These are phyloP conservation scores for Gracilariopsis chorda DNA, from an alignment of 23 red algal species.

Conservation along the genomic window DNA sequence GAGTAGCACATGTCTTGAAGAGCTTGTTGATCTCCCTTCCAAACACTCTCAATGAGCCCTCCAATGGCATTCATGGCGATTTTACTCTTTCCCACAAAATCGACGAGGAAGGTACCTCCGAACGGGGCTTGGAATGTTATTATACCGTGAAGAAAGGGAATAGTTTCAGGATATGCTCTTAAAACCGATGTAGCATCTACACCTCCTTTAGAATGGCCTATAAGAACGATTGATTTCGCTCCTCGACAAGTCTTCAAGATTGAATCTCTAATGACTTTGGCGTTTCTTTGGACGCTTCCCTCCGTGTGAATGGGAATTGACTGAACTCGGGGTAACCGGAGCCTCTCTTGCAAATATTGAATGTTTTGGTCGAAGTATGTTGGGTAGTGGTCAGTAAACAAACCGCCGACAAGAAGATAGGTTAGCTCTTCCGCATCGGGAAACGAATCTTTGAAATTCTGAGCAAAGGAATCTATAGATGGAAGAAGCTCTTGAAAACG, in stretches of 20 bases:
- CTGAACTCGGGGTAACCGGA: slow-evolving; percentile 2
- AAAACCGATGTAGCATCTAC: slow-evolving; percentile 19
- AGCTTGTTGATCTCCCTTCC: slow-evolving; percentile 25
- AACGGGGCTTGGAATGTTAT: slow-evolving; percentile 63
- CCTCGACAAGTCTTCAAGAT: slow-evolving; percentile 19
- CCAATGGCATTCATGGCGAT: slow-evolving; percentile 18
- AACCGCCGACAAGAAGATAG: slow-evolving; percentile 47
- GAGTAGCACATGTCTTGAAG: slow-evolving; percentile 46
- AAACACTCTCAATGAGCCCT: slow-evolving; percentile 5
- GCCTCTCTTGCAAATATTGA: slow-evolving; percentile 25
- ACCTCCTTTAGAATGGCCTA: slow-evolving; percentile 51
- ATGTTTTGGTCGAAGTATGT: slow-evolving; percentile 56
- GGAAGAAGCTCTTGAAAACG: slow-evolving; percentile 22
- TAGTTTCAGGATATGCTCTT: slow-evolving; percentile 19
- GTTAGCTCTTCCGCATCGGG: slow-evolving; percentile 25
- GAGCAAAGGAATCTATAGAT: not conserved
- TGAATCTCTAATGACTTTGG: slow-evolving; percentile 26
- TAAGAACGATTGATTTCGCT: slow-evolving; percentile 36
- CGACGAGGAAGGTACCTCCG: slow-evolving; percentile 50
- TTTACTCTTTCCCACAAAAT: slow-evolving; percentile 48
- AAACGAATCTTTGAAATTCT: not conserved
- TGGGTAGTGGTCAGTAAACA: slow-evolving; percentile 63
- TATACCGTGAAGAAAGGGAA: slow-evolving; percentile 21
- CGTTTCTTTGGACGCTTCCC: slow-evolving; percentile 49
- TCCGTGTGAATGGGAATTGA: slow-evolving; percentile 63